Conservation (phyloP, 306 rosid species). For the Carpinus viminea region DNA sequence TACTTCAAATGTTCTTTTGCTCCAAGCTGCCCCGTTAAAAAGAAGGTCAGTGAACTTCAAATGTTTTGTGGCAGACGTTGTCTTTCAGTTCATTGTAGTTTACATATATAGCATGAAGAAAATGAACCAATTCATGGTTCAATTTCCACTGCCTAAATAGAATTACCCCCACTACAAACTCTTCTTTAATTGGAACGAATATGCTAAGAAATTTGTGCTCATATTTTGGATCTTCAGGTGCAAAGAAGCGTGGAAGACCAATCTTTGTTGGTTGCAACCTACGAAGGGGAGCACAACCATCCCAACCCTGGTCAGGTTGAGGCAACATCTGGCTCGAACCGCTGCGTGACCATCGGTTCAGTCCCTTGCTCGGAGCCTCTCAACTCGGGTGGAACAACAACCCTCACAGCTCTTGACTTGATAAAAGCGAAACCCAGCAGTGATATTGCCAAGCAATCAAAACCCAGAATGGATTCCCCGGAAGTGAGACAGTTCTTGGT, state of each 20-base stretch:
- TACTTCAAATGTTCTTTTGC: conserved; percentile 99
- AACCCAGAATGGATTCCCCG: conserved; percentile 50
- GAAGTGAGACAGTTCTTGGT: conserved; percentile 66
- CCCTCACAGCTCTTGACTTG: conserved; percentile 53
- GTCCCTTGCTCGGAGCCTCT: conserved; percentile 48
- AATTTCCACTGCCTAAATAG: not conserved
- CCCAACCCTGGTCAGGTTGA: conserved; percentile 60
- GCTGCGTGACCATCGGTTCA: conserved; percentile 38
- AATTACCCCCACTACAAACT: too few species aligned
- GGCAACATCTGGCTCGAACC: conserved; percentile 52
- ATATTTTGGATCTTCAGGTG: conserved; percentile 55
- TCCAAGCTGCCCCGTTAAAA: conserved; percentile 92
- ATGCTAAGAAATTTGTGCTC: conserved; percentile 17
- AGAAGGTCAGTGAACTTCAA: conserved; percentile 61
- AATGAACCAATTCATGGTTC: too few species aligned
- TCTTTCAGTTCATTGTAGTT: not conserved
- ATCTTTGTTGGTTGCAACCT: conserved; percentile 81
- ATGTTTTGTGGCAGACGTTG: too few species aligned
- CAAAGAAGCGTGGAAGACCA: conserved; percentile 98
- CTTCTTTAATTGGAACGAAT: not conserved
- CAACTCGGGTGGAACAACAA: conserved; percentile 45
- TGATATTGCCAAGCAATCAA: conserved; percentile 36
- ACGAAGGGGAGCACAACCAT: conserved; percentile 98
- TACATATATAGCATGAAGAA: not conserved
- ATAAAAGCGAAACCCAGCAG: conserved; percentile 48